Evolutionary conservation across 352 stramenopile genomes (phyloP), one percentile per base, ranked within the genome.

Genomic region (Paralagenidium karlingii): DNA sequence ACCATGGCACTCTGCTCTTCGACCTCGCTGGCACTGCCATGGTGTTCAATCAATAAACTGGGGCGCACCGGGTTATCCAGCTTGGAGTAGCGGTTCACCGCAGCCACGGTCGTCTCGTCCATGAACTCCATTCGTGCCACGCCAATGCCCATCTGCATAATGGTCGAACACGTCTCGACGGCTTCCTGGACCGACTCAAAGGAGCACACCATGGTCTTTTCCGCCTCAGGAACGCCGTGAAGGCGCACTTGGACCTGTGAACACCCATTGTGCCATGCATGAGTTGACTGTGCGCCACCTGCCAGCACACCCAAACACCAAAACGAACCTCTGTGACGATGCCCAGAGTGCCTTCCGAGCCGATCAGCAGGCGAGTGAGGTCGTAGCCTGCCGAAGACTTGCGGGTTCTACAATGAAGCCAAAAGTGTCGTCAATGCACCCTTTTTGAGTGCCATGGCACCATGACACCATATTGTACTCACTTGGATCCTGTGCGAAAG

Each of bases 341-440:
- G 0, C 71, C 94, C 6, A 98, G 66, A 22, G 91, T 98, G 19
- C 94, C 93, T 58, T 99, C 95, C 13, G 81, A 96, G 5, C 94
- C 94, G 42, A 96, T 93, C 12, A 98, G 60, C n/a, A 99, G 58
- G 7, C 75, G 69, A 0, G 90, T 94, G 33, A 98, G 71, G 53
- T 98, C 93, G 60, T 98, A 98, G 3, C 95, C 95, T n/a, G 95
- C 94, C 18, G 88, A 96, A 12, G 81, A 96, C 67, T 99, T 99
- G 41, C 94, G 71, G 9, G 93, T 85, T 24, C 82, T 83, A 22
- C 2, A 24, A 25, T 46, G 19, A 32, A 47, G 13, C 16, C 7
- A 34, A 31, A 19, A 25, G 6, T 12, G 46, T 29, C n/a, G n/a
- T n/a, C n/a, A n/a, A n/a, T n/a, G n/a, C n/a, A n/a, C n/a, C n/a